Base-by-base conservation (phyloP, 768 basidiomycete species). In the Strobilomyces confusus region DNA sequence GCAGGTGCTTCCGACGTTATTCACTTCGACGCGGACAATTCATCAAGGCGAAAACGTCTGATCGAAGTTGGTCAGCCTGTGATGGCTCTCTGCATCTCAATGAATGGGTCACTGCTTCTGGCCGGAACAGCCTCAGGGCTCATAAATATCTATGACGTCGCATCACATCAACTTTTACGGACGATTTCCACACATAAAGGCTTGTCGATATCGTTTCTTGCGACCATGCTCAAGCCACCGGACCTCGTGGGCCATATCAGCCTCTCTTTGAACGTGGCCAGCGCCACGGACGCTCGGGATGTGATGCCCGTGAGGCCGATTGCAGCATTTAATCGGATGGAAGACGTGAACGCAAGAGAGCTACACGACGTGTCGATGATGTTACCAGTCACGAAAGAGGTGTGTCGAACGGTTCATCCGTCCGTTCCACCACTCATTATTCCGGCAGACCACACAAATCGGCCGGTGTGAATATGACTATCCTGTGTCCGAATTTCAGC, bases 101-200 rank as follows among this genome's bases (percentile, higher is more conserved):
- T 89, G 23, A 89, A 87, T 12, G 81, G 84, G 0, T 80, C 90
- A 2, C 77, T 87, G 40, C 81, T 99, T 12, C 70, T 98, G n/a
- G 82, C 83, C 30, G 94, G 95, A 20, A 95, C 92, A 0, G 67
- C 79, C 3, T 69, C 78, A 2, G 92, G 92, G 3, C 65, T 82
- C 13, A 80, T 98, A 46, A 80, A 91, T 52, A 69, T 93, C 36
- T 92, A 94, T 67, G 90, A 97, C 57, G 80, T 95, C 29, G 83
- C 91, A 2, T 95, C 95, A 0, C 91, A 94, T 63, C 95, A 98
- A 65, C 82, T 84, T 26, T 73, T 97, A 25, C 87, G 94, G 43
- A 87, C 88, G 25, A 83, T 98, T 40, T 79, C 81, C 17, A 76
- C 85, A 1, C 87, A 82, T 67, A 87, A 83, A 59, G 81, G 82